Evolutionary conservation across 2,329 filamentous ascomycete genomes (phyloP), one percentile per base, ranked within the genome.

Genomic region (Colletotrichum salicis): DNA sequence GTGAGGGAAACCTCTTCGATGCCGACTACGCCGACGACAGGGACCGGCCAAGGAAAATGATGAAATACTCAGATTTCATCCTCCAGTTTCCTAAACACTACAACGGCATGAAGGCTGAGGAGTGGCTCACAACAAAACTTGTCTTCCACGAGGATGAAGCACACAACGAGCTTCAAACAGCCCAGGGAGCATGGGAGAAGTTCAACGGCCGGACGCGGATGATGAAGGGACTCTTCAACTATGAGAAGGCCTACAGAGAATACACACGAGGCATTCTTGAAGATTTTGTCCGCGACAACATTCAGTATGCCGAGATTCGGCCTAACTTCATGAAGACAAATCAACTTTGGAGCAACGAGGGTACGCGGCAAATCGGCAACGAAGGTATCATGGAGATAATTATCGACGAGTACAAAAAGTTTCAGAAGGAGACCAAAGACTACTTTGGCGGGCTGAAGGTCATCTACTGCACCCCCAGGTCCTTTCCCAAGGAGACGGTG

Each of bases 181-280:
- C 83, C 15, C 80, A 84, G 57, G 89, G 90, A 7, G 85, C 86
- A 7, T 90, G 88, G 88, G 82, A 85, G 69, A 87, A 86, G 75
- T 95, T 94, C 79, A 93, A 93, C 74, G 86, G 87, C 60, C 86
- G 91, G 4, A 94, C 92, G 4, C 86, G 90, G 61, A 91, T 92
- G 83, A 93, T 93, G 86, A 93, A 94, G 77, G 92, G 92, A 0
- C 83, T 94, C 0, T 87, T 93, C 76, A 92, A 91, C 77, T 93
- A 93, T 75, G 86, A 90, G 77, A 85, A 83, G 4, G 90, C 90
- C 4, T 93, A 90, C 76, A 82, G 84, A 58, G 83, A 81, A 78
- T 94, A 94, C 75, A 92, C 91, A 2, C 81, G 83, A 11, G 78
- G 82, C 3, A 89, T 89, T 24, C 87, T 93, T 12, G 82, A 90